Conservation (phyloP, 257 asterid species). For the Lantana camara region DNA sequence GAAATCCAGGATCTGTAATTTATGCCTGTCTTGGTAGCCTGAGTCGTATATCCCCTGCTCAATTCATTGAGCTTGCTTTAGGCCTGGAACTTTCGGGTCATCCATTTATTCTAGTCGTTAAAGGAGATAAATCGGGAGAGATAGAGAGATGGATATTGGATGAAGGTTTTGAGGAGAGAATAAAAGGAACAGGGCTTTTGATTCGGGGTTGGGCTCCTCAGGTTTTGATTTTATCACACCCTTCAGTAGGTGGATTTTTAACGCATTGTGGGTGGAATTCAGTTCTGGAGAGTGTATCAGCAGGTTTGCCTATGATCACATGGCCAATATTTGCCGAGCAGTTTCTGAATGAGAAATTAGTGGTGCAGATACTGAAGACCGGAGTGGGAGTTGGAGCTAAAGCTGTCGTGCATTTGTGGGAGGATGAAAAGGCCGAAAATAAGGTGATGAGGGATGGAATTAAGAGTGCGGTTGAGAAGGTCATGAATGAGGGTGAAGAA, state of each 20-base stretch:
- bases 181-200: constrained; percentile 27
- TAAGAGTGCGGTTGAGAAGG: constrained; percentile 24
- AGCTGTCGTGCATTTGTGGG: constrained; percentile 17
- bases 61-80: constrained; percentile 41
- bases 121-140: constrained; percentile 12
- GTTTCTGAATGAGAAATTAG: constrained; percentile 17
- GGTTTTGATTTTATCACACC: constrained; percentile 35
- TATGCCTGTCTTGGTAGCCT: constrained; percentile 52
- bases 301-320: constrained; percentile 53
- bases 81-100: constrained; percentile 44
- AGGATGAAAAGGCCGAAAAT: not conserved
- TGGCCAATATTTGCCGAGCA: constrained; percentile 54
- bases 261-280: constrained; percentile 51
- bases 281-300: constrained; percentile 38
- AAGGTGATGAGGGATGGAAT: constrained; percentile 25
- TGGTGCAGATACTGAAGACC: constrained; percentile 23
- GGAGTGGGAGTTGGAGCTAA: constrained; percentile 38
- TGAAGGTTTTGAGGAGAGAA: constrained; percentile 29
- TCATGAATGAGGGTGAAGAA: constrained; percentile 38
- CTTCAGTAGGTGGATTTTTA: constrained; percentile 35
- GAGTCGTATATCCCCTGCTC: constrained; percentile 30
- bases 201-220: constrained; percentile 44
- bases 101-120: constrained; percentile 25
- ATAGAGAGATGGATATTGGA: constrained; percentile 28
- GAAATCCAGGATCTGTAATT: constrained; percentile 39